Conservation (phyloP, 768 basidiomycete genomes). For the Hirschioporus abietinus region DNA sequence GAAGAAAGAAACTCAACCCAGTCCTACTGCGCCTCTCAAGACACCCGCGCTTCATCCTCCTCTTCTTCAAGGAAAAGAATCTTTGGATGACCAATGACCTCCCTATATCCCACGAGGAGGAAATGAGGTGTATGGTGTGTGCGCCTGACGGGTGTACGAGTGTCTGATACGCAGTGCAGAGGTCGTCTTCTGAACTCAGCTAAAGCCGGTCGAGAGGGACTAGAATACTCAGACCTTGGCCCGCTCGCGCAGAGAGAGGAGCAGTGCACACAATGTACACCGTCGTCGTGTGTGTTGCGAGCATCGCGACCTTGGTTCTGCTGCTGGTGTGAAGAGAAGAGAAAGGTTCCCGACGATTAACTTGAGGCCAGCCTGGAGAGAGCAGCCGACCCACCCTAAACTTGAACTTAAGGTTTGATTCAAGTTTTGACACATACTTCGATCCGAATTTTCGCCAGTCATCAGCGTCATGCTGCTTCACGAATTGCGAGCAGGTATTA, state of each 20-base stretch:
- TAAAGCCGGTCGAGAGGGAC: slow-evolving; percentile 59
- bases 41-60: slow-evolving; percentile 32
- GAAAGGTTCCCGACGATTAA: no score
- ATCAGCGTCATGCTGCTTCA: no score
- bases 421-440: no score
- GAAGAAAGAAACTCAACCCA: slow-evolving; percentile 30
- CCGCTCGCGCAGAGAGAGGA: slow-evolving; percentile 54
- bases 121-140: background rate
- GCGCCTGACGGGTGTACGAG: slow-evolving; percentile 26
- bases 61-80: no score
- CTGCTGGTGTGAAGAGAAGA: background rate
- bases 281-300: slow-evolving; percentile 48
- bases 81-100: no score
- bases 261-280: slow-evolving; percentile 5
- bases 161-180: slow-evolving; percentile 69
- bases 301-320: slow-evolving; percentile 65
- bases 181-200: slow-evolving; percentile 47
- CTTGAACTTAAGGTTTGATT: no score
- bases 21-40: slow-evolving; percentile 58
- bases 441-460: no score
- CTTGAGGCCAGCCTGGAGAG: no score
- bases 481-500: no score
- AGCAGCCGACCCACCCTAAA: no score
- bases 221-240: slow-evolving; percentile 77
- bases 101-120: no score